Conservation (phyloP, 306 rosid genomes). For the Vicia faba region DNA sequence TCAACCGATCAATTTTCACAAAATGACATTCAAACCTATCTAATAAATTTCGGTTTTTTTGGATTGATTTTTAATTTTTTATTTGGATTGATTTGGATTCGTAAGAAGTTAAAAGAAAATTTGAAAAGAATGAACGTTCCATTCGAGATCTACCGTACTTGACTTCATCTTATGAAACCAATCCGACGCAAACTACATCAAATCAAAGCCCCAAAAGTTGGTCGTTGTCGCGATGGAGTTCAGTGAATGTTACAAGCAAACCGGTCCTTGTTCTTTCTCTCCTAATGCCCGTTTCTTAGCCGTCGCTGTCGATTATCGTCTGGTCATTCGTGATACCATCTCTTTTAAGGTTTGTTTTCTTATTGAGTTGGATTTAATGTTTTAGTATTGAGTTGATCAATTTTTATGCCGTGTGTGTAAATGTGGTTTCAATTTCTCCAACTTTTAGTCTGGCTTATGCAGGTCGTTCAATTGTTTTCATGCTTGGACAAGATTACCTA, state of each 20-base stretch:
- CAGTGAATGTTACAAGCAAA: slow-evolving; percentile 91
- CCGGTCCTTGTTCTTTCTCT: slow-evolving; percentile 91
- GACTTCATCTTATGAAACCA: no score
- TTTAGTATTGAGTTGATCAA: not conserved
- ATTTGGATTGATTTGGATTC: no score
- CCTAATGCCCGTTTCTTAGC: slow-evolving; percentile 92
- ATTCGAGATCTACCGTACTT: no score
- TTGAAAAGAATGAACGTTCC: no score
- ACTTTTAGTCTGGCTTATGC: slow-evolving; percentile 42
- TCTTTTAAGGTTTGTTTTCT: slow-evolving; percentile 65
- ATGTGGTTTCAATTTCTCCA: not conserved
- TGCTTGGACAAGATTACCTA: slow-evolving; percentile 99
- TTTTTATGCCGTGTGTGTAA: not conserved
- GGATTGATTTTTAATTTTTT: no score
- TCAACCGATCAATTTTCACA: no score
- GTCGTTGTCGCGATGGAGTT: slow-evolving; percentile 63
- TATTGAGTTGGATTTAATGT: not conserved
- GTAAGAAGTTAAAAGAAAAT: no score
- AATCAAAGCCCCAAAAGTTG: no score
- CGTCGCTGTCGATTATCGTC: slow-evolving; percentile 95
- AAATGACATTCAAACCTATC: no score
- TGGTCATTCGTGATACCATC: slow-evolving; percentile 87
- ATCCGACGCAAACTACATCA: no score
- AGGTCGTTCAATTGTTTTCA: slow-evolving; percentile 98
- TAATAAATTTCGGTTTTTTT: no score